phyloP scores from a whole-genome alignment of 495 filamentous ascomycete species.

The Podospora pseudoanserina region DNA sequence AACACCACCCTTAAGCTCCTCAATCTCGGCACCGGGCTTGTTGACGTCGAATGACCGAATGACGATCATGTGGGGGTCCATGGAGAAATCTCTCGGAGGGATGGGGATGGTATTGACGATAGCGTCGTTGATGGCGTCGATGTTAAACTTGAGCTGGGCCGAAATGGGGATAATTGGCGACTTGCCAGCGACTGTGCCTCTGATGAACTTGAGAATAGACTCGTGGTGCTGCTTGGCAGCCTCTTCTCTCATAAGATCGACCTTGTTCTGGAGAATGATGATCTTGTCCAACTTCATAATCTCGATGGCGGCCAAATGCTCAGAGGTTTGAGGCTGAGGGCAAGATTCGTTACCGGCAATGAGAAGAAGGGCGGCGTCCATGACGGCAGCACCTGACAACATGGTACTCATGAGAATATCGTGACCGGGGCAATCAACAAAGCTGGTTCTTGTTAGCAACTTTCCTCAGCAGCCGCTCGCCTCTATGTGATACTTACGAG shows the following conservation, averaged over 20 bases:
- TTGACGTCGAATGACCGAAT: conserved; percentile 99
- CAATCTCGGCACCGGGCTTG: conserved; percentile 99
- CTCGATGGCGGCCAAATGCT: conserved; percentile 97
- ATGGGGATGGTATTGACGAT: conserved; percentile 92
- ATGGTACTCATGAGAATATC: conserved; percentile 99
- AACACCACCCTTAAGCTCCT: conserved; percentile 97
- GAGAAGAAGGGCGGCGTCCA: conserved; percentile 94
- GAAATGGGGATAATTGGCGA: conserved; percentile 98
- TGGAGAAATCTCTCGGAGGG: conserved; percentile 80
- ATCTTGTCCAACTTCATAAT: conserved; percentile 99
- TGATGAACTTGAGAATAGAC: conserved; percentile 95
- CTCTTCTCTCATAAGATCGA: conserved; percentile 94
- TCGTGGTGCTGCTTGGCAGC: conserved; percentile 87
- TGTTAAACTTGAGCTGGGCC: conserved; percentile 98
- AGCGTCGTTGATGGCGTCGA: conserved; percentile 93
- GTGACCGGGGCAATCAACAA: conserved; percentile 98
- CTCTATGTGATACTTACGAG: conserved; percentile 56
- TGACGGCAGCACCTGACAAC: conserved; percentile 98
- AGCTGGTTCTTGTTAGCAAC: conserved; percentile 46
- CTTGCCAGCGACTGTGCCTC: conserved; percentile 92
- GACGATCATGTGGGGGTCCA: conserved; percentile 94
- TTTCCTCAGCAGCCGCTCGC: background rate
- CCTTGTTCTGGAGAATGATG: conserved; percentile 99
- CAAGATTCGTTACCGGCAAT: conserved; percentile 99
- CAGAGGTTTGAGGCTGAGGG: conserved; percentile 97